Percentiles rank a stretch among this genome's conserved stretches.
Conservation (phyloP, 495 filamentous ascomycete species). For the Paragyromitra xinjiangensis region DNA sequence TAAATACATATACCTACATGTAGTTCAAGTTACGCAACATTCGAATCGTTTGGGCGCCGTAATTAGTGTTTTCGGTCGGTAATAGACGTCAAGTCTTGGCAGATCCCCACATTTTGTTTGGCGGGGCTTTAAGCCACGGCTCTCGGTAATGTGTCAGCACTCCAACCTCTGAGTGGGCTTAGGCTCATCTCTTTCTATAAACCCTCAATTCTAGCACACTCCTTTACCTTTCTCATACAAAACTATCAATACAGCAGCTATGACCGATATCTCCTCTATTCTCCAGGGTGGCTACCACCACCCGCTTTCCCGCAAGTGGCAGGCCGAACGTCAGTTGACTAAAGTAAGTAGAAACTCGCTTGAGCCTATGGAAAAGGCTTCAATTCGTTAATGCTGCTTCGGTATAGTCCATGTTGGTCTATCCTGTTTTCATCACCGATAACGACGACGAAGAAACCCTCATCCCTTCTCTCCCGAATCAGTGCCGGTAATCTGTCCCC, state of each 20-base stretch:
- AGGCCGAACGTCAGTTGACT: constrained; percentile 94
- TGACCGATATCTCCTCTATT: constrained; percentile 84
- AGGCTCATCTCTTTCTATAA: constrained; percentile 1
- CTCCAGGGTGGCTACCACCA: constrained; percentile 95
- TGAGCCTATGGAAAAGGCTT: not conserved
- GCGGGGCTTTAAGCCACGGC: constrained; percentile 4
- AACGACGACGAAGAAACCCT: constrained; percentile 88
- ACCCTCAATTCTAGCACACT: not conserved
- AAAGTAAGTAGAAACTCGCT: constrained; percentile 68
- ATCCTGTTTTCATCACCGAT: constrained; percentile 95
- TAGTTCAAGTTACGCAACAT: too few relatives aligned
- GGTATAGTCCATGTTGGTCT: constrained; percentile 91
- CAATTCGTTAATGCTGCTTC: constrained; percentile 6
- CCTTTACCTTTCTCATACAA: not conserved
- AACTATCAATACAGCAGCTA: constrained; percentile 6
- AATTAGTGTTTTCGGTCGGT: too few relatives aligned
- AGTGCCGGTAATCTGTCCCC: constrained; percentile 64
- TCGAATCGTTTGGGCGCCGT: too few relatives aligned
- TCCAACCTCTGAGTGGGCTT: not conserved
- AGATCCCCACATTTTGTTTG: constrained; percentile 11
- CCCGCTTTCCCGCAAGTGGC: constrained; percentile 89
- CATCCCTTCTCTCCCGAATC: constrained; percentile 88
- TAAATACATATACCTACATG: too few relatives aligned
- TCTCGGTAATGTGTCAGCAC: constrained; percentile 24
- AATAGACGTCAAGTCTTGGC: not conserved